These are phyloP conservation scores for Colletotrichum sp. DNA, from an alignment of 2,329 filamentous ascomycete genomes.

Conservation along the genomic window DNA sequence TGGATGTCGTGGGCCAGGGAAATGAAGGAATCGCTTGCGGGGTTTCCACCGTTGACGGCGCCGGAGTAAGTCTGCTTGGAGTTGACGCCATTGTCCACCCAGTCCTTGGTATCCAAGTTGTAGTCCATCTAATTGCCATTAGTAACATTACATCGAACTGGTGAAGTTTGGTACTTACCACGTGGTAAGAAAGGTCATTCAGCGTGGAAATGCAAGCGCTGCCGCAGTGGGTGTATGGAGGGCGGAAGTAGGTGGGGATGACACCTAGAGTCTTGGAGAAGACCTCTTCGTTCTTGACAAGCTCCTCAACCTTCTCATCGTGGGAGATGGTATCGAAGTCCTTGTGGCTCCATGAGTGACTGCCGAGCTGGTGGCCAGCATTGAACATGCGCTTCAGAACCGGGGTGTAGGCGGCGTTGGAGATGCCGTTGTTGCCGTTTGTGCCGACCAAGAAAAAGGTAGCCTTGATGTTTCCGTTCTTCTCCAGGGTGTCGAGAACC, in stretches of 20 bases:
- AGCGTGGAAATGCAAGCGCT: slow-evolving; percentile 28
- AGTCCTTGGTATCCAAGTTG: slow-evolving; percentile 37
- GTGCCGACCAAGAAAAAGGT: slow-evolving; percentile 42
- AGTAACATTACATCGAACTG: accelerated
- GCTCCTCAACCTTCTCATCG: slow-evolving; percentile 39
- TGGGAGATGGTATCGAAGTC: slow-evolving; percentile 42
- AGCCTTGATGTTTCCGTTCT: slow-evolving; percentile 32
- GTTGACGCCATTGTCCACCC: slow-evolving; percentile 30
- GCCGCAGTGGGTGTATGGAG: slow-evolving; percentile 37
- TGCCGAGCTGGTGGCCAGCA: slow-evolving; percentile 52
- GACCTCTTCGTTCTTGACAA: slow-evolving; percentile 50
- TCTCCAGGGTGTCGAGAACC: slow-evolving; percentile 39
- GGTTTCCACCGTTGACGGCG: slow-evolving; percentile 25
- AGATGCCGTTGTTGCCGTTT: slow-evolving; percentile 37
- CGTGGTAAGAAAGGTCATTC: slow-evolving; percentile 35
- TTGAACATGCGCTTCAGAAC: slow-evolving; percentile 47
- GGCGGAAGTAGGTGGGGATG: slow-evolving; percentile 53
- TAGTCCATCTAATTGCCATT: slow-evolving; percentile 25
- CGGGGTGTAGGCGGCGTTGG: slow-evolving; percentile 37
- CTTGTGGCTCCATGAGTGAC: slow-evolving; percentile 54
- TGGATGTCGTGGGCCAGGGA: slow-evolving; percentile 49
- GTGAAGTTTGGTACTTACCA: slow-evolving; percentile 26
- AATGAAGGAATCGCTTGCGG: slow-evolving; percentile 28
- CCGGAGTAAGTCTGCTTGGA: slow-evolving; percentile 30
- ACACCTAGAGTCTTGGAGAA: slow-evolving; percentile 45